Percentiles rank a stretch among this genome's conserved stretches.
Evolutionary conservation across 768 basidiomycete genomes (phyloP).

Genomic region (Amanita jacksonii): DNA sequence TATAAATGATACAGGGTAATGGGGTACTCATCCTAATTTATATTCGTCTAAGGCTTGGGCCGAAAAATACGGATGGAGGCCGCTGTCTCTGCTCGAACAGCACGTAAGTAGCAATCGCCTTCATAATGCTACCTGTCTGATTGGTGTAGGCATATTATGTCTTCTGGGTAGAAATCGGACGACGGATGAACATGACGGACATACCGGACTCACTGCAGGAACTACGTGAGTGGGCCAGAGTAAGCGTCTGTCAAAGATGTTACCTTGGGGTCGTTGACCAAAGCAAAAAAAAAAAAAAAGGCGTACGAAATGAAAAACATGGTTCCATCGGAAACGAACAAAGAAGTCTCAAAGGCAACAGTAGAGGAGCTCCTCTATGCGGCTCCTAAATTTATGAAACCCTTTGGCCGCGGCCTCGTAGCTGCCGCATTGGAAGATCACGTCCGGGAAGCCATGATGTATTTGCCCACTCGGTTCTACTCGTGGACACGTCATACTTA

Average conservation of each 20-base stretch:
- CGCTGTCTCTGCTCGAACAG: conserved; percentile 32
- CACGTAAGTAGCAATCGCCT: conserved; percentile 18
- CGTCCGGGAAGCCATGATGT: conserved; percentile 43
- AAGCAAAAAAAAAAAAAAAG: too few relatives aligned
- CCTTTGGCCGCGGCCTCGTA: conserved; percentile 23
- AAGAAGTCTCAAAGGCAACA: conserved; percentile 29
- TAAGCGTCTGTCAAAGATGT: conserved; percentile 14
- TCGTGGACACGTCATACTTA: too few relatives aligned
- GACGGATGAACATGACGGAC: conserved; percentile 35
- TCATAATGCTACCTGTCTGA: background rate
- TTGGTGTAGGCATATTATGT: conserved; percentile 26
- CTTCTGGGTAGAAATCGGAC: conserved; percentile 38
- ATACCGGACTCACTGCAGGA: conserved; percentile 33
- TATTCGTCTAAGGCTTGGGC: conserved; percentile 25
- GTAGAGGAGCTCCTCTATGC: conserved; percentile 30
- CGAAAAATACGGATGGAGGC: conserved; percentile 33
- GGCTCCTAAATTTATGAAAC: conserved; percentile 26
- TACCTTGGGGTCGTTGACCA: too few relatives aligned
- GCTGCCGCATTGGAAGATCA: conserved; percentile 32
- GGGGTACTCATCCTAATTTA: background rate
- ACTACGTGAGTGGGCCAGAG: conserved; percentile 29
- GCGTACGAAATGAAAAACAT: conserved; percentile 32
- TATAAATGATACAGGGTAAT: background rate
- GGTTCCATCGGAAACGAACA: conserved; percentile 32
- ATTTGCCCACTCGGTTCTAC: too few relatives aligned